phyloP scores from a whole-genome alignment of 345 rosid genomes.

The Eucalyptus victrix region DNA sequence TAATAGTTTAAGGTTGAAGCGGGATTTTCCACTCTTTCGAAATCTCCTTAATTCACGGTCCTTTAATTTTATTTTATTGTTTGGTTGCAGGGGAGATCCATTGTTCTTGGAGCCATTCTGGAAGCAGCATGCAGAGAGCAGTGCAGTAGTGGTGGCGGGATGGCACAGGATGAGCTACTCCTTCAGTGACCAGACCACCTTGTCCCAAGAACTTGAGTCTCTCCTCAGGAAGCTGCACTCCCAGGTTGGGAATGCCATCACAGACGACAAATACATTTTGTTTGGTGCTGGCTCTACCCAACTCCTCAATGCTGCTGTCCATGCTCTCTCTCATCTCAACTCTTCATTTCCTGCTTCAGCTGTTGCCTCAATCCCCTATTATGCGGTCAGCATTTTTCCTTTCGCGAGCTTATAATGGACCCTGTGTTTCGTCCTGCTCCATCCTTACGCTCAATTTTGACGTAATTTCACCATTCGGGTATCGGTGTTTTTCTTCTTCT shows the following conservation, averaged over 20 bases:
- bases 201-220: conserved; percentile 25
- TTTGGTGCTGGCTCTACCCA: conserved; percentile 69
- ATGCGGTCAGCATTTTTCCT: conserved; percentile 13
- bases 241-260: conserved; percentile 39
- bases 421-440: not conserved
- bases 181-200: not conserved
- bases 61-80: not conserved
- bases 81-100: conserved; percentile 40
- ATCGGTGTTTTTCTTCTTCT: not conserved
- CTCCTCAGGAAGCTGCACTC: conserved; percentile 35
- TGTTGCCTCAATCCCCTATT: conserved; percentile 46
- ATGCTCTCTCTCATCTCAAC: conserved; percentile 31
- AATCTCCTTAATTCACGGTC: not conserved
- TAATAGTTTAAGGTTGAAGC: not conserved
- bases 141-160: conserved; percentile 35
- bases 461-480: not conserved
- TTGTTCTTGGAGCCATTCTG: conserved; percentile 45
- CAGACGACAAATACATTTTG: conserved; percentile 25
- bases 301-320: conserved; percentile 54
- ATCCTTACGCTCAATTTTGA: not conserved
- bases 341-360: conserved; percentile 29
- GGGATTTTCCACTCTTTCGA: not conserved
- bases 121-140: conserved; percentile 26
- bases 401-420: not conserved
- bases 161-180: conserved; percentile 53